Percentiles rank a stretch among this genome's conserved stretches.
Conservation (phyloP, 169 alveolate species). For the Plasmodium ovale region DNA sequence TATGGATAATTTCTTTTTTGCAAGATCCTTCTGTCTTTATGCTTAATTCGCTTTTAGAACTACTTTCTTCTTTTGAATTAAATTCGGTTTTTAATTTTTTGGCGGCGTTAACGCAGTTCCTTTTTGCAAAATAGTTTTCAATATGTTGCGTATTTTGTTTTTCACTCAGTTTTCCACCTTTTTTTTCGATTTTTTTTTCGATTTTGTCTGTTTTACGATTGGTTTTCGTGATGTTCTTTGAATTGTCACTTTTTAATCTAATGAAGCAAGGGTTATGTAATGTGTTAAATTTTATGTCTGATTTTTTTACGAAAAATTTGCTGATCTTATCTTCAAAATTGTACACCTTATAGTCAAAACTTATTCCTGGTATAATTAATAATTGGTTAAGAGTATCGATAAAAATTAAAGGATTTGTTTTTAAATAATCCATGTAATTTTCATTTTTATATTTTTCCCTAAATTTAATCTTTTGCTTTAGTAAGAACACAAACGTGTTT, state of each 20-base stretch:
- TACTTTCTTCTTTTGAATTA: slow-evolving; percentile 7
- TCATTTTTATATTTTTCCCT: slow-evolving; percentile 43
- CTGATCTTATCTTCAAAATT: slow-evolving; percentile 47
- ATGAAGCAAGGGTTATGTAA: slow-evolving; percentile 53
- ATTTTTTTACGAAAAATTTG: slow-evolving; percentile 35
- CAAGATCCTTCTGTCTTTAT: not conserved
- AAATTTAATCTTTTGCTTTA: slow-evolving; percentile 45
- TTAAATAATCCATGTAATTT: slow-evolving; percentile 48
- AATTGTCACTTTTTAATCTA: slow-evolving; percentile 17
- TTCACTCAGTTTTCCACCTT: too few species aligned
- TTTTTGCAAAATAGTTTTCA: slow-evolving; percentile 51
- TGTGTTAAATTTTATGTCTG: slow-evolving; percentile 42
- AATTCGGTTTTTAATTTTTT: slow-evolving; percentile 27
- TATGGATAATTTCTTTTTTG: not conserved
- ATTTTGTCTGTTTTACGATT: slow-evolving; percentile 16
- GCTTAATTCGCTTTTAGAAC: not conserved
- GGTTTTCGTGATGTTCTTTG: slow-evolving; percentile 17
- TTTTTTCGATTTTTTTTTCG: slow-evolving; percentile 6
- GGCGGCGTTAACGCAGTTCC: not conserved
- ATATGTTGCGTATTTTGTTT: too few species aligned
- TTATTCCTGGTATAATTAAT: slow-evolving; percentile 53
- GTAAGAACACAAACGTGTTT: slow-evolving; percentile 38
- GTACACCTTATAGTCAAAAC: slow-evolving; percentile 28
- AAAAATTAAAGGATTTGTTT: slow-evolving; percentile 59
- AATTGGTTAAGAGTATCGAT: slow-evolving; percentile 48